A percentile compares a stretch with the other conserved stretches of the same genome.
phyloP scores from a whole-genome alignment of 345 rosid species.

The Populus davidiana region DNA sequence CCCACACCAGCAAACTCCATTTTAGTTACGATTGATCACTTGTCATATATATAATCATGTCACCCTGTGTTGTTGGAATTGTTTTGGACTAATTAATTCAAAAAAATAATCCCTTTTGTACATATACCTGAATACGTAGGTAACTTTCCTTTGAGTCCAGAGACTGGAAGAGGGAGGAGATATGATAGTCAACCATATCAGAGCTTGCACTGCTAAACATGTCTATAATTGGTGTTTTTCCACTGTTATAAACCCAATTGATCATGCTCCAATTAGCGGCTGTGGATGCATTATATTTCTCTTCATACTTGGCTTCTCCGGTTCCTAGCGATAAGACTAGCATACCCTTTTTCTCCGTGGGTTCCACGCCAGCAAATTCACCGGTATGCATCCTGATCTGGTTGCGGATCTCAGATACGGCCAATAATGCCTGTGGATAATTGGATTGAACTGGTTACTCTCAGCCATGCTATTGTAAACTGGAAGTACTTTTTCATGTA shows the following conservation, averaged over 20 bases:
- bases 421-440: conserved; percentile 14
- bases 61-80: too few relatives aligned
- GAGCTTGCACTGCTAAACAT: conserved; percentile 10
- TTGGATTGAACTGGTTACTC: too few relatives aligned
- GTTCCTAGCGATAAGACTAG: conserved; percentile 26
- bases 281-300: conserved; percentile 17
- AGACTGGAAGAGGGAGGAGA: conserved; percentile 12
- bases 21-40: too few relatives aligned
- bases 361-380: not conserved
- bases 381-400: conserved; percentile 4
- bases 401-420: conserved; percentile 12
- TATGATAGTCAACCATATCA: conserved; percentile 19
- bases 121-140: conserved; percentile 22
- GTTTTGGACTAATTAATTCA: too few relatives aligned
- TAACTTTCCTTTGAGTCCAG: not conserved
- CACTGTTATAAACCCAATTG: conserved; percentile 15
- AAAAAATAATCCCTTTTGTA: too few relatives aligned
- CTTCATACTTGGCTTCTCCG: conserved; percentile 21
- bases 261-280: conserved; percentile 25
- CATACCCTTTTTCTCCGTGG: conserved; percentile 6
- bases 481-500: not conserved
- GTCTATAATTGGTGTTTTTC: conserved; percentile 16
- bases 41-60: too few relatives aligned
- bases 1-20: not conserved
- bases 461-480: not conserved